Conservation (phyloP, 768 basidiomycete genomes). For the Leccinum ochraceum region DNA sequence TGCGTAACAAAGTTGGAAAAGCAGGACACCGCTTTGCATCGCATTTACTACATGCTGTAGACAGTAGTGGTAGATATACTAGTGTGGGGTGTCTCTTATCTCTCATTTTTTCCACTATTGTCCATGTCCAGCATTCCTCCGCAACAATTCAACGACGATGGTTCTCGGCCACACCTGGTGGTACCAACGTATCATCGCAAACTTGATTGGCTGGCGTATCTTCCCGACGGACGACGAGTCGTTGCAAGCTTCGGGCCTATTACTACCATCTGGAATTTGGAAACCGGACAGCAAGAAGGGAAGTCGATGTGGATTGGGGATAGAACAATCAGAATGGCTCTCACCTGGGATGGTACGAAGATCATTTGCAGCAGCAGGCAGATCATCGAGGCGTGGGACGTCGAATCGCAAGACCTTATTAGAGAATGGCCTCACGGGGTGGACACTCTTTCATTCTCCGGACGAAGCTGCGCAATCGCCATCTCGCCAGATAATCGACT, state of each 20-base stretch:
- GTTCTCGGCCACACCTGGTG: background rate
- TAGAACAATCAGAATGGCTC: background rate
- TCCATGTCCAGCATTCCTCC: too few relatives aligned
- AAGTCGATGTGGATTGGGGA: background rate
- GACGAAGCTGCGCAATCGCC: background rate
- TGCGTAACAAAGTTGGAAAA: too few relatives aligned
- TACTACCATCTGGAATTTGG: slow-evolving; percentile 5
- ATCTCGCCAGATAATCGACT: background rate
- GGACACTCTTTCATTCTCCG: background rate
- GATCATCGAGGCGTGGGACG: background rate
- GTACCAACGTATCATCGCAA: background rate
- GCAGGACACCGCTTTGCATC: too few relatives aligned
- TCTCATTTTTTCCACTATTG: too few relatives aligned
- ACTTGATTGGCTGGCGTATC: background rate
- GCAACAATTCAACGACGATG: background rate
- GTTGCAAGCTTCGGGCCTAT: background rate
- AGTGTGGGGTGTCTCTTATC: too few relatives aligned
- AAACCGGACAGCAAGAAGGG: slow-evolving; percentile 8
- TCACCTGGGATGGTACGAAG: background rate
- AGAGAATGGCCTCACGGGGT: background rate
- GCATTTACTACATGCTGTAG: too few relatives aligned
- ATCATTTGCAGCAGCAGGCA: background rate
- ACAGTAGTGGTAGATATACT: too few relatives aligned
- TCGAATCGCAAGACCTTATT: background rate
- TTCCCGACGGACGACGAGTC: slow-evolving; percentile 10